Evolutionary conservation across 2,329 filamentous ascomycete species (phyloP), one percentile per base, ranked within the genome.

Genomic region (Aspergillus ochraceoroseus): DNA sequence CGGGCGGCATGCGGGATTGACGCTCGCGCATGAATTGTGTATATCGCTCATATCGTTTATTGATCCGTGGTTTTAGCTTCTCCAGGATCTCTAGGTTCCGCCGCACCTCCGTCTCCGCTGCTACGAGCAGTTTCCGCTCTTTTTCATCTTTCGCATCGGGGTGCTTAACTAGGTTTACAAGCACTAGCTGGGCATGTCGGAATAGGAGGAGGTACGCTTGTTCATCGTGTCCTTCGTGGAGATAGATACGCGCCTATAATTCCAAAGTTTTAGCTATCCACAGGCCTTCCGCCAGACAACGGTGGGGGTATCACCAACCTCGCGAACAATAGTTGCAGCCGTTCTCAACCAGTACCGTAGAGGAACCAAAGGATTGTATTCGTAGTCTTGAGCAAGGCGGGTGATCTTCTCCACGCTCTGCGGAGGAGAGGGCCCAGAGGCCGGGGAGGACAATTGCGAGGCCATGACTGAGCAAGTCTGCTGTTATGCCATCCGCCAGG

Each of bases 181-280:
- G 70, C 15, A 95, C 78, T n/a, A 98, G 79, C 38, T 83, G 76
- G 7, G 87, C 87, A 66, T 94, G 88, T 53, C 92, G 82, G 61
- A 92, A 87, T n/a, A 94, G 77, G 44, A 96, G 80, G 39, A 95
- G 76, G 63, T 94, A 98, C 3, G 90, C 86, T 58, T 92, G 84
- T 54, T 88, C 80, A 49, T 87, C 80, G 65, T 95, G 89, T 56
- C 83, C 83, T 64, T 96, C 90, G 28, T 77, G 76, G 56, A 92
- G 76, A 60, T 95, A 95, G 54, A 90, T 87, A 36, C 79, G 75
- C 13, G 87, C 89, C 86, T 95, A 8, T 31, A 15, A 8, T 18
- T 22, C 20, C 22, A 17, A 11, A 17, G 20, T 33, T 11, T 15
- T 45, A 14, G 33, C n/a, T 15, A 13, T 40, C 20, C 25, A 25